These are phyloP conservation scores for Candida neerlandica DNA, from an alignment of 1,139 yeast species.

Conservation along the genomic window DNA sequence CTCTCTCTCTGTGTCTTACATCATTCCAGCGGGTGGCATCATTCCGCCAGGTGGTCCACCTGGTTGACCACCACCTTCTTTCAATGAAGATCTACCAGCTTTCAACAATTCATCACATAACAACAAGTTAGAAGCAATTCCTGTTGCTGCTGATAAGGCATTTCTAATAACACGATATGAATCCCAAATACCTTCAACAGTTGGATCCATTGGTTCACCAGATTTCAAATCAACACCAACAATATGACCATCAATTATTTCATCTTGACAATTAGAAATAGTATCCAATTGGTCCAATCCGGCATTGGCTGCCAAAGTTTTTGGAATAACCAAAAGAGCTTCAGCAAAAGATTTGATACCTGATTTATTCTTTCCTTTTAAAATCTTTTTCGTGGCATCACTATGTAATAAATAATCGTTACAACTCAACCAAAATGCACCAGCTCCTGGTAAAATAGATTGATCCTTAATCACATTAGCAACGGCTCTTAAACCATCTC, in stretches of 20 bases:
- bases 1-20: conserved; percentile 11
- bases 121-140: conserved; percentile 89
- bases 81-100: conserved; percentile 92
- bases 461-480: conserved; percentile 87
- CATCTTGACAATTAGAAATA: conserved; percentile 87
- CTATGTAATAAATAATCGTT: conserved; percentile 63
- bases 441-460: conserved; percentile 93
- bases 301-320: conserved; percentile 88
- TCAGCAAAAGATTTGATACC: conserved; percentile 95
- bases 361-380: conserved; percentile 85
- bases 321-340: conserved; percentile 87
- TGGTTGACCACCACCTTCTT: conserved; percentile 46
- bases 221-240: conserved; percentile 90
- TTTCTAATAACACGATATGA: conserved; percentile 91
- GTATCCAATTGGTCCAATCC: conserved; percentile 94
- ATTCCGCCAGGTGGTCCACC: conserved; percentile 21
- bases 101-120: conserved; percentile 94
- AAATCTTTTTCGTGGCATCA: conserved; percentile 47
- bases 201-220: conserved; percentile 97
- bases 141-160: conserved; percentile 89
- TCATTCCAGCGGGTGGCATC: conserved; percentile 16
- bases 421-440: conserved; percentile 89
- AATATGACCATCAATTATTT: conserved; percentile 73
- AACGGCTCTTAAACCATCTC: conserved; percentile 96
- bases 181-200: conserved; percentile 95